Evolutionary conservation across 1,284 basidiomycete genomes (phyloP), one percentile per base, ranked within the genome.

Genomic region (Microbotryum violaceum): DNA sequence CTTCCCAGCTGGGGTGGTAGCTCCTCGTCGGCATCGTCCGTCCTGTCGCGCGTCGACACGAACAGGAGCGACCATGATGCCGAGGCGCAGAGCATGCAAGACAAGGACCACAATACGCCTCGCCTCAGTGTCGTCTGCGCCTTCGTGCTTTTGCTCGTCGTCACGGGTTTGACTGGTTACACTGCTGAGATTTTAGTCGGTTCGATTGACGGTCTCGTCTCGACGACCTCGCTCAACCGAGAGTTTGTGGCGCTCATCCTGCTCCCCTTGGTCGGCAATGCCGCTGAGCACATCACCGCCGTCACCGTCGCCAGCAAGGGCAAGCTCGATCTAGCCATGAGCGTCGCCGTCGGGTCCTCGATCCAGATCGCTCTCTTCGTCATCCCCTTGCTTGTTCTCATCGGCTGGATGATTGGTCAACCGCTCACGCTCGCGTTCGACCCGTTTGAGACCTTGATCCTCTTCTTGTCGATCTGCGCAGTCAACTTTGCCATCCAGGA

Each of bases 341-440:
- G 60, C 7, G 55, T 65, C n/a, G 60, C 63, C 5, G 52, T 62
- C 6, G 60, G 60, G 29, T 42, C 23, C 3, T 89, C 87, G 63
- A 90, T 93, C 64, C 91, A 94, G 85, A 89, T 89, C 61, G 86
- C 89, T 1, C 80, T 92, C 45, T 71, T 91, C 73, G 84, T 91
- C 62, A 83, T 91, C 69, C 88, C 88, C 74, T 84, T 84, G 27
- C 75, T 85, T 56, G 79, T 85, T 31, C 65, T 79, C 16, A 68
- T 80, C 58, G 78, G 75, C 5, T 79, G 78, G 78, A 71, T 71
- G 14, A 78, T 79, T 47, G 78, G 77, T 0, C 78, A 79, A 65
- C 78, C 78, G 7, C 75, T 80, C 71, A 74, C 75, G 21, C 68
- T 79, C 33, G 73, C 76, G 61, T 74, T 73, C 56, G 63, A 72